A percentile compares a stretch with the other conserved stretches of the same genome.
Evolutionary conservation across 192 early-diverging fungal species (phyloP).

Genomic region (Geranomyces variabilis): DNA sequence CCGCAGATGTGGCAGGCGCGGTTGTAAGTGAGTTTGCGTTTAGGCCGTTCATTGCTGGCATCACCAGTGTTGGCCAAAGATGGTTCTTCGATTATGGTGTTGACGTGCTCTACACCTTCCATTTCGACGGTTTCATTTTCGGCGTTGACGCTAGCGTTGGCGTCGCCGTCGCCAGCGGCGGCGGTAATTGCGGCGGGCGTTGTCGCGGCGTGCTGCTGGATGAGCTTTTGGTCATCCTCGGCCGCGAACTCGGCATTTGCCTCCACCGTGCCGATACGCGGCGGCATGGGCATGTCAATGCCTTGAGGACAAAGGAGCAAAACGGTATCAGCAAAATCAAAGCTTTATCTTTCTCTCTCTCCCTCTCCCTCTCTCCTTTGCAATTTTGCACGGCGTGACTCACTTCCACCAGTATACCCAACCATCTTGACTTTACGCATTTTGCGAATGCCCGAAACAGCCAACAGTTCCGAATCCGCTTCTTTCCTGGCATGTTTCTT

Average conservation of each 20-base stretch:
- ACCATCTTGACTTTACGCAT: conserved; percentile 52
- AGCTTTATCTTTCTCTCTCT: background rate
- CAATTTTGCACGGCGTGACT: too few species aligned
- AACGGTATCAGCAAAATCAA: background rate
- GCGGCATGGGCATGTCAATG: conserved; percentile 42
- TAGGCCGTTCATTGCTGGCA: background rate
- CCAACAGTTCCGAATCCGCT: conserved; percentile 38
- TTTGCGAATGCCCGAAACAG: conserved; percentile 42
- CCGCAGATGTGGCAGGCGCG: conserved; percentile 57
- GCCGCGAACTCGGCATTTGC: conserved; percentile 38
- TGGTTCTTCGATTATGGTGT: background rate
- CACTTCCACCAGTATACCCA: conserved; percentile 42
- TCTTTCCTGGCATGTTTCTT: conserved; percentile 32
- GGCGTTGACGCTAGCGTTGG: background rate
- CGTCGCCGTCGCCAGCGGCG: background rate
- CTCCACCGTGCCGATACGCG: conserved; percentile 34
- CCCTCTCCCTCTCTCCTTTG: too few species aligned
- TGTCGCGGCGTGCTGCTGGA: background rate
- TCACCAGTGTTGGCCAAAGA: background rate
- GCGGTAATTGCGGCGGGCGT: background rate
- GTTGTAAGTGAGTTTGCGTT: conserved; percentile 47
- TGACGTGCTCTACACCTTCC: background rate
- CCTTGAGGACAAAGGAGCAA: background rate
- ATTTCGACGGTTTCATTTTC: background rate
- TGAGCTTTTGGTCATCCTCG: conserved; percentile 41